Percentiles rank a stretch among this genome's conserved stretches.
Evolutionary conservation across 495 filamentous ascomycete species (phyloP).

Genomic region (Articulospora tetracladia): DNA sequence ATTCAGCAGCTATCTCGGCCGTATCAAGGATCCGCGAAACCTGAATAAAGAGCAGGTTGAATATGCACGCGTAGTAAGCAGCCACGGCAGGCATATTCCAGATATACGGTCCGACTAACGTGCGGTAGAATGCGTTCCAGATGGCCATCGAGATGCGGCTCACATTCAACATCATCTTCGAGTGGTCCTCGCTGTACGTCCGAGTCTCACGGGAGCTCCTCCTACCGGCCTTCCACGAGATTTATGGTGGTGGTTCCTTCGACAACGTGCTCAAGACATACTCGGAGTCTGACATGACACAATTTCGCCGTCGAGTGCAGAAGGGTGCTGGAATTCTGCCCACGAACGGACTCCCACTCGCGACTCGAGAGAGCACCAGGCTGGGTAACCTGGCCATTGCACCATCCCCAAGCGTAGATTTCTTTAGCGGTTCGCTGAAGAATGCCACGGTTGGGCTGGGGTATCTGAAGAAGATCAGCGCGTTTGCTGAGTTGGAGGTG

Average conservation of each 20-base stretch:
- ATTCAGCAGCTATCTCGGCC: neutral
- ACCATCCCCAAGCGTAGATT: too few relatives aligned
- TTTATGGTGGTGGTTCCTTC: neutral
- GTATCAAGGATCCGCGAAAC: neutral
- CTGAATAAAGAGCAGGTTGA: neutral
- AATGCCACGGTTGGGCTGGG: neutral
- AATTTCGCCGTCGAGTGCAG: neutral
- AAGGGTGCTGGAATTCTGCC: neutral
- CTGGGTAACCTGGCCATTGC: neutral
- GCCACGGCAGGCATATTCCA: neutral
- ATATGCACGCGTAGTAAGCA: neutral
- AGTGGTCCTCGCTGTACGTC: neutral
- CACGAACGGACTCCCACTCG: neutral
- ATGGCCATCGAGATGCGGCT: neutral
- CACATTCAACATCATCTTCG: neutral
- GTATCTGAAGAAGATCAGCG: neutral
- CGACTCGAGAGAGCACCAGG: neutral
- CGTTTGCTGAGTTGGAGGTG: neutral
- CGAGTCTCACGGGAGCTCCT: neutral
- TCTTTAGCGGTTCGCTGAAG: neutral
- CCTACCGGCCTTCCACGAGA: neutral
- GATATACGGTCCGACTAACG: neutral
- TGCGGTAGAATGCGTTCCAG: neutral
- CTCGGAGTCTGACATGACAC: neutral
- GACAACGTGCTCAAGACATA: neutral